Evolutionary conservation across 2,329 filamentous ascomycete species (phyloP).

Genomic region (Alternaria atra): DNA sequence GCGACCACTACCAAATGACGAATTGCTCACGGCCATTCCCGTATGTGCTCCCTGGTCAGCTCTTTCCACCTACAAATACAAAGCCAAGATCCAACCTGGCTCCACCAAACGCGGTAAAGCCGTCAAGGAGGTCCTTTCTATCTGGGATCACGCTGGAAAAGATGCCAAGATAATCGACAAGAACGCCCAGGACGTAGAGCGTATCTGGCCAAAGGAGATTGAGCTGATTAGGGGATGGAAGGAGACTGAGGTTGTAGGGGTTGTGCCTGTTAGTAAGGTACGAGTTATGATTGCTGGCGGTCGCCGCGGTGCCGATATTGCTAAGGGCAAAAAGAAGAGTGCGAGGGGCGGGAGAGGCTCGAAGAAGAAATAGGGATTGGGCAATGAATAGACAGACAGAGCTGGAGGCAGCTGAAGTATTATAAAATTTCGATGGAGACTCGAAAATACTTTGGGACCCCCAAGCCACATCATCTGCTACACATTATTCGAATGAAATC

Average conservation of each 20-base stretch:
- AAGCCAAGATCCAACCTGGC: constrained; percentile 92
- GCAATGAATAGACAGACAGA: background rate
- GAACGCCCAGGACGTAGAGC: constrained; percentile 67
- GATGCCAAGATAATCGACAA: constrained; percentile 56
- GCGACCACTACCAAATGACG: constrained; percentile 80
- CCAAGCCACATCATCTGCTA: background rate
- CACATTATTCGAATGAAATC: background rate
- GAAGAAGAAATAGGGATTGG: constrained; percentile 35
- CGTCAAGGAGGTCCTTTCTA: constrained; percentile 85
- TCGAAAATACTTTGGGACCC: background rate
- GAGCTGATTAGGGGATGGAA: constrained; percentile 84
- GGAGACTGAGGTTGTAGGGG: constrained; percentile 81
- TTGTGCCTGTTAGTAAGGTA: constrained; percentile 80
- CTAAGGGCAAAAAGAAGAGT: constrained; percentile 42
- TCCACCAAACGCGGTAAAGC: constrained; percentile 93
- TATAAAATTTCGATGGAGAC: background rate
- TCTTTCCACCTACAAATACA: constrained; percentile 82
- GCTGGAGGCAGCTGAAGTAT: background rate
- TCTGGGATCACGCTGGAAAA: constrained; percentile 75
- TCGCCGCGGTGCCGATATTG: constrained; percentile 37
- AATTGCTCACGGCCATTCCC: constrained; percentile 73
- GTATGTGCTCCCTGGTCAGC: constrained; percentile 72
- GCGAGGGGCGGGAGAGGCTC: constrained; percentile 42
- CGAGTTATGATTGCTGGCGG: constrained; percentile 74
- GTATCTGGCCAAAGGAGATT: constrained; percentile 85